Evolutionary conservation across 148 eudicot species (phyloP).

Genomic region (Spergularia marina): DNA sequence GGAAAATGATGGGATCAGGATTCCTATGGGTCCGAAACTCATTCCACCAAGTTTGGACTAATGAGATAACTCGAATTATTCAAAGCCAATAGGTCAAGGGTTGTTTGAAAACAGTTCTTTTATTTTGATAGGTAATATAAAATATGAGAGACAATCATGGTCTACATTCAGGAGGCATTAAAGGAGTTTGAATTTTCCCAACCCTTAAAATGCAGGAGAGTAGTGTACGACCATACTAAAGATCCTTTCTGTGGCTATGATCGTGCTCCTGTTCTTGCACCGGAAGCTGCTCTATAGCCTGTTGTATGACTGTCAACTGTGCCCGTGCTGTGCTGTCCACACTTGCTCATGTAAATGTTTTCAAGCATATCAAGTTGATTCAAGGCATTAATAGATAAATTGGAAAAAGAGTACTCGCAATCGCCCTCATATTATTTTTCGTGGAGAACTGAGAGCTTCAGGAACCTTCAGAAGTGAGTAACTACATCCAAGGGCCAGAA

Average conservation of each 20-base stretch:
- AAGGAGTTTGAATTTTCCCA: not conserved
- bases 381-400: not conserved
- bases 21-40: not conserved
- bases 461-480: not conserved
- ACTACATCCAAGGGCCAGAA: not conserved
- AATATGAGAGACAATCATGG: not conserved
- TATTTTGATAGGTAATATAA: too few species aligned
- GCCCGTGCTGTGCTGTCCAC: not conserved
- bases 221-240: not conserved
- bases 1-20: not conserved
- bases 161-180: not conserved
- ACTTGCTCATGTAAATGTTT: not conserved
- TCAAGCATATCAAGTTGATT: not conserved
- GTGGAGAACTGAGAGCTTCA: not conserved
- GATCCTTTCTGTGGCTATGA: not conserved
- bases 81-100: too few species aligned
- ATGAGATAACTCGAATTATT: not conserved
- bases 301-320: not conserved
- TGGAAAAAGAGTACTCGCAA: not conserved
- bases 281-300: not conserved
- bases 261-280: not conserved
- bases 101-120: too few species aligned
- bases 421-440: not conserved
- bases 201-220: not conserved
- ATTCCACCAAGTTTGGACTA: not conserved